Evolutionary conservation across 1,284 basidiomycete genomes (phyloP).

Genomic region (Cryptococcus wingfieldii): DNA sequence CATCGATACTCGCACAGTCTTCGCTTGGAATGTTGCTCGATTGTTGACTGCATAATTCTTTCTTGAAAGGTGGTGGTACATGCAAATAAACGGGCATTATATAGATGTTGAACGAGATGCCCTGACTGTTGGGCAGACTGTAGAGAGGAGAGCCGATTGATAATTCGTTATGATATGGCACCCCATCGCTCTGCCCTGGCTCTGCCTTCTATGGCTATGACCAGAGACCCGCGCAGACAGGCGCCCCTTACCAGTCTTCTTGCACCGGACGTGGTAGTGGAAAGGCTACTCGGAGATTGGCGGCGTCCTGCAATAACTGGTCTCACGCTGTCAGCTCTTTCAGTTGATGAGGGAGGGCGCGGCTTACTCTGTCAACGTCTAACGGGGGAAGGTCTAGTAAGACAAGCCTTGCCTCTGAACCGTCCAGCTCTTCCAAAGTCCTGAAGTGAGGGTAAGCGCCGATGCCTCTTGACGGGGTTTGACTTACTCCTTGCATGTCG

Average conservation of each 20-base stretch:
- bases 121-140: too few species aligned
- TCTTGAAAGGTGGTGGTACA: too few species aligned
- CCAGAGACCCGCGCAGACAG: too few species aligned
- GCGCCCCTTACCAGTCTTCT: constrained; percentile 1
- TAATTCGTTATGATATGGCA: too few species aligned
- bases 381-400: constrained; percentile 44
- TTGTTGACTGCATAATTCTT: too few species aligned
- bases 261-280: constrained; percentile 31
- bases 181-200: too few species aligned
- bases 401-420: constrained; percentile 45
- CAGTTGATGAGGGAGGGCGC: background rate
- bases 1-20: too few species aligned
- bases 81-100: too few species aligned
- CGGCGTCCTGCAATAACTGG: constrained; percentile 42
- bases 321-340: background rate
- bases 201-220: too few species aligned
- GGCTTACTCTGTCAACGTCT: constrained; percentile 43
- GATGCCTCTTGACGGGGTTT: background rate
- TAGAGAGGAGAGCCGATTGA: too few species aligned
- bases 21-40: too few species aligned
- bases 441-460: constrained; percentile 9
- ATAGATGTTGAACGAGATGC: too few species aligned
- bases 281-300: constrained; percentile 35
- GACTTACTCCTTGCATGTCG: constrained; percentile 45
- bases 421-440: constrained; percentile 44